A percentile compares a stretch with the other conserved stretches of the same genome.
Conservation (phyloP, 2,329 filamentous ascomycete species). For the Beauveria sp. region DNA sequence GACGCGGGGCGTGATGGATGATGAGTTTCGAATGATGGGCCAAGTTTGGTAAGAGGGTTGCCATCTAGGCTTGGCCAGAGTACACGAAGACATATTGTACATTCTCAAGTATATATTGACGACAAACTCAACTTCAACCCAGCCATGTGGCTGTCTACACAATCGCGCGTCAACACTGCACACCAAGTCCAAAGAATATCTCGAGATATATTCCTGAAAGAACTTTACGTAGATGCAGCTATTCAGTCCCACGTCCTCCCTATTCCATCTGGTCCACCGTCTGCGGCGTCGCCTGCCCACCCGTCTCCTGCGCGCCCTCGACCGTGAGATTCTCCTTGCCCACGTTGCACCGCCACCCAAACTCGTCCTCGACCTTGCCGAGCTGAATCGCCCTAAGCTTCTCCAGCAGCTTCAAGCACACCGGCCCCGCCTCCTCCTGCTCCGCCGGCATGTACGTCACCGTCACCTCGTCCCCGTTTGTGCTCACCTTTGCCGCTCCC, state of each 20-base stretch:
- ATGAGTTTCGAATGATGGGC: not conserved
- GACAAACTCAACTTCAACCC: not conserved
- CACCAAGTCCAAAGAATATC: no score
- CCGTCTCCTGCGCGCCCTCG: conserved; percentile 17
- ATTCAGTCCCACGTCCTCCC: not conserved
- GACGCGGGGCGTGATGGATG: not conserved
- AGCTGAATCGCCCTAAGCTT: conserved; percentile 81
- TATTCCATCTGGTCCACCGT: conserved; percentile 29
- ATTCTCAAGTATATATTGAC: conserved; percentile 3
- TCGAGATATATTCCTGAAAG: no score
- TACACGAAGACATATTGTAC: not conserved
- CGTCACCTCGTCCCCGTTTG: conserved; percentile 38
- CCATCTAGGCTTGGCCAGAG: not conserved
- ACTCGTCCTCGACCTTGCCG: conserved; percentile 68
- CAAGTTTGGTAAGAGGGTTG: not conserved
- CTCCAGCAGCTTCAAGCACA: conserved; percentile 63
- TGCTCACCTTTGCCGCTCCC: conserved; percentile 27
- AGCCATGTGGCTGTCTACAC: not conserved
- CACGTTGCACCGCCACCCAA: conserved; percentile 60
- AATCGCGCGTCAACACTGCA: no score
- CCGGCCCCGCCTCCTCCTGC: conserved; percentile 63
- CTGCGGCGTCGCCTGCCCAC: conserved; percentile 17
- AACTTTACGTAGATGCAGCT: not conserved
- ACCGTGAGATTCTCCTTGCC: conserved; percentile 37
- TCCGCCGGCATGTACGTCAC: conserved; percentile 47